phyloP scores from a whole-genome alignment of 257 asterid species.

The Capsicum pubescens region DNA sequence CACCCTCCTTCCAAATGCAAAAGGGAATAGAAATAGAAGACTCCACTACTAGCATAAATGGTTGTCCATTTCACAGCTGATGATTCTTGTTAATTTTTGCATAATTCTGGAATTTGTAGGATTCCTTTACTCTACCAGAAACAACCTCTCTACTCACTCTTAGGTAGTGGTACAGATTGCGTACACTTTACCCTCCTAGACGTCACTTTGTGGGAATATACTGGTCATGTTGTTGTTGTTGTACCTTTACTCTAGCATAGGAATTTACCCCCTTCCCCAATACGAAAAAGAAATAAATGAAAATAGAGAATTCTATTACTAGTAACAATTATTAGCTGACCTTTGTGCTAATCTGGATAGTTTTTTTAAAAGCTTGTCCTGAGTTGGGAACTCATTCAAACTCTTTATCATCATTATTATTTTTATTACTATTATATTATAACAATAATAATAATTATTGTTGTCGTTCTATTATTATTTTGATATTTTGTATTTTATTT shows the following conservation, averaged over 20 bases:
- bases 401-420: neutral
- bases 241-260: conserved; percentile 7
- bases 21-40: neutral
- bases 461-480: neutral
- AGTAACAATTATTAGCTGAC: neutral
- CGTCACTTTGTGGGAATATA: too few species aligned
- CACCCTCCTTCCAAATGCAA: neutral
- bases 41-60: neutral
- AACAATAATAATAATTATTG: neutral
- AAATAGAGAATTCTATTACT: neutral
- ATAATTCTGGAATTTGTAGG: neutral
- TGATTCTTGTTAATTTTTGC: neutral
- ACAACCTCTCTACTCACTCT: too few species aligned
- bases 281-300: neutral
- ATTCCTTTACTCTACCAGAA: neutral
- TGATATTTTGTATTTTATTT: neutral
- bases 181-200: too few species aligned
- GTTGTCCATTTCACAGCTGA: neutral
- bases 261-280: neutral
- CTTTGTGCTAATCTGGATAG: neutral
- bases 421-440: neutral
- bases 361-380: neutral
- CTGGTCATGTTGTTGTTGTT: too few species aligned
- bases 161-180: too few species aligned
- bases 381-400: neutral